Percentiles rank a stretch among this genome's conserved stretches.
Conservation (phyloP, 805 yeast species). For the Komagataella kurtzmanii region DNA sequence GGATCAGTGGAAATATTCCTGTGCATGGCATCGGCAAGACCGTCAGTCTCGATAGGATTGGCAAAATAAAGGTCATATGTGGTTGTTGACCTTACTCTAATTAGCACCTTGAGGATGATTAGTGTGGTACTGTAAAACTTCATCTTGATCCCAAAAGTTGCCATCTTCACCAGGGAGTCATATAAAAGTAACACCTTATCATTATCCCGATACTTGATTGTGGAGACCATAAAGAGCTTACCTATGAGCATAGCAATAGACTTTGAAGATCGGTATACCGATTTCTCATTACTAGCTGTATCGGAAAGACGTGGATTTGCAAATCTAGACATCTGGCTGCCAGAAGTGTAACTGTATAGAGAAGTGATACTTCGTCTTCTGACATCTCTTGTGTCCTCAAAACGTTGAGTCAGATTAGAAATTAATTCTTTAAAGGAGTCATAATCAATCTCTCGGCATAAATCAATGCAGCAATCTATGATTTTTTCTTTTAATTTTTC, state of each 20-base stretch:
- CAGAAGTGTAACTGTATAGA: slow-evolving; percentile 6
- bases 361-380: slow-evolving; percentile 5
- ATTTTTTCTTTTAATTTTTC: background rate
- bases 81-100: slow-evolving; percentile 37
- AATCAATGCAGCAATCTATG: background rate
- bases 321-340: slow-evolving; percentile 2
- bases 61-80: slow-evolving; percentile 32
- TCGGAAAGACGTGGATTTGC: slow-evolving; percentile 6
- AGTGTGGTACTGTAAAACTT: slow-evolving; percentile 25
- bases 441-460: background rate
- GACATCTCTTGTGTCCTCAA: background rate
- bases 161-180: slow-evolving; percentile 20
- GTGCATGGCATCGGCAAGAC: slow-evolving; percentile 44
- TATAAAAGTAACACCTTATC: slow-evolving; percentile 6
- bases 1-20: slow-evolving; percentile 22
- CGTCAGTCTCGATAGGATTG: slow-evolving; percentile 49
- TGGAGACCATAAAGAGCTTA: slow-evolving; percentile 2
- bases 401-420: background rate
- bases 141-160: slow-evolving; percentile 20
- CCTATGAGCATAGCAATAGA: slow-evolving; percentile 4
- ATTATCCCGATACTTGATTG: background rate
- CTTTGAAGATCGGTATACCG: slow-evolving; percentile 5
- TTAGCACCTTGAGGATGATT: slow-evolving; percentile 35
- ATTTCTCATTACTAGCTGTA: slow-evolving; percentile 5
- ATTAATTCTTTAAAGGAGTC: background rate